Evolutionary conservation across 371 early-diverging fungal genomes (phyloP).

Genomic region (Mucor piriformis): DNA sequence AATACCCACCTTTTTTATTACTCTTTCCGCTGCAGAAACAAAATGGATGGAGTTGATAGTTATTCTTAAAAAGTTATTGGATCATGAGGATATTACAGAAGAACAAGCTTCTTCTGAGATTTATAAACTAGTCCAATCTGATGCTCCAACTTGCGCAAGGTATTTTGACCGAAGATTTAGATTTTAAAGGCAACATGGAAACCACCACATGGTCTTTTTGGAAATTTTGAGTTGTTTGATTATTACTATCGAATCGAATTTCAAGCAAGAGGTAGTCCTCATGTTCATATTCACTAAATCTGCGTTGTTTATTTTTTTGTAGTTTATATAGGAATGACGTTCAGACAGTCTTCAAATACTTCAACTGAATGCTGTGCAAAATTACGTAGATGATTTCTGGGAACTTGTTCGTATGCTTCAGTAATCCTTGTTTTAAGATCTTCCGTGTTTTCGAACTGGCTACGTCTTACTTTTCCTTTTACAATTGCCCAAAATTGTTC

Average conservation of each 20-base stretch:
- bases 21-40: constrained; percentile 10
- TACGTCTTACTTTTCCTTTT: too few species aligned
- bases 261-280: constrained; percentile 3
- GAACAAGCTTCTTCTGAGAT: neutral
- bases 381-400: constrained; percentile 19
- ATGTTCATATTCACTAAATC: neutral
- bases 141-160: constrained; percentile 5
- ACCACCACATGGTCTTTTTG: constrained; percentile 4
- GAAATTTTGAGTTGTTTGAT: neutral
- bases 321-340: neutral
- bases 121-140: constrained; percentile 1
- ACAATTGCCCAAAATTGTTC: too few species aligned
- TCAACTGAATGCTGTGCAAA: constrained; percentile 17
- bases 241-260: constrained; percentile 11
- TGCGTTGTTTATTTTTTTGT: too few species aligned
- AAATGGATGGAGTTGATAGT: constrained; percentile 7
- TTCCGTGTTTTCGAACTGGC: too few species aligned
- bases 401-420: constrained; percentile 15
- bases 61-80: constrained; percentile 2
- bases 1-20: constrained; percentile 4
- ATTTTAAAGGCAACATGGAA: constrained; percentile 9
- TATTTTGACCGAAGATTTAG: constrained; percentile 10
- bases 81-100: neutral
- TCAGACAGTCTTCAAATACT: constrained; percentile 16
- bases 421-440: constrained; percentile 17